Percentiles rank a stretch among this genome's conserved stretches.
Conservation (phyloP, 2,329 filamentous ascomycete genomes). For the Ophiostoma tasmaniense region DNA sequence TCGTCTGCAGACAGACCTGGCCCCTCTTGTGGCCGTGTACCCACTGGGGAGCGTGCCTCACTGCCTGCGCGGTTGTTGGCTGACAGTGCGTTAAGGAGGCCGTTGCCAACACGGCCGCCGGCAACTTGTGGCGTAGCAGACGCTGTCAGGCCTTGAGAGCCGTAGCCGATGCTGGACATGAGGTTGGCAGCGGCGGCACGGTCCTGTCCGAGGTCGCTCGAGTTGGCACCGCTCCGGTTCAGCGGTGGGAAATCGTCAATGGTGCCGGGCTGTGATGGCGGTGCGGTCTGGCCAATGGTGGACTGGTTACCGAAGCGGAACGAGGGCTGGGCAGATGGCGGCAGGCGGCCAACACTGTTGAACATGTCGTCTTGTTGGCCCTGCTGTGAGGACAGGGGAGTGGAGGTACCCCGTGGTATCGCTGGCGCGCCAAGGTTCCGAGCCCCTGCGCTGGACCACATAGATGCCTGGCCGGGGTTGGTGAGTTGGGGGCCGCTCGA, state of each 20-base stretch:
- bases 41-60: constrained; percentile 43
- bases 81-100: constrained; percentile 55
- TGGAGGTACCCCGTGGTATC: constrained; percentile 43
- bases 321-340: constrained; percentile 34
- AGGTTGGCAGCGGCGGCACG: constrained; percentile 40
- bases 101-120: constrained; percentile 42
- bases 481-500: constrained; percentile 52
- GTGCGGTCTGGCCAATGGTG: constrained; percentile 24
- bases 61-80: constrained; percentile 44
- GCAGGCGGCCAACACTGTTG: constrained; percentile 31
- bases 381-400: constrained; percentile 44
- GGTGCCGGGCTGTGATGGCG: constrained; percentile 40
- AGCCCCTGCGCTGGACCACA: constrained; percentile 46
- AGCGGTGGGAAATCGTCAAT: constrained; percentile 57
- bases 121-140: constrained; percentile 27
- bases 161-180: constrained; percentile 48
- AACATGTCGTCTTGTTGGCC: constrained; percentile 42
- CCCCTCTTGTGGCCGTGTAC: constrained; percentile 38
- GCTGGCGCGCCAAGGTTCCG: constrained; percentile 40
- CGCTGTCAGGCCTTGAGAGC: constrained; percentile 36
- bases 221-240: constrained; percentile 42
- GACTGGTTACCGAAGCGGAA: constrained; percentile 42
- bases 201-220: constrained; percentile 49
- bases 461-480: constrained; percentile 39
- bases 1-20: constrained; percentile 35